These are phyloP conservation scores for Calonectria pseudoreteaudii DNA, from an alignment of 2,329 filamentous ascomycete genomes.

Conservation along the genomic window DNA sequence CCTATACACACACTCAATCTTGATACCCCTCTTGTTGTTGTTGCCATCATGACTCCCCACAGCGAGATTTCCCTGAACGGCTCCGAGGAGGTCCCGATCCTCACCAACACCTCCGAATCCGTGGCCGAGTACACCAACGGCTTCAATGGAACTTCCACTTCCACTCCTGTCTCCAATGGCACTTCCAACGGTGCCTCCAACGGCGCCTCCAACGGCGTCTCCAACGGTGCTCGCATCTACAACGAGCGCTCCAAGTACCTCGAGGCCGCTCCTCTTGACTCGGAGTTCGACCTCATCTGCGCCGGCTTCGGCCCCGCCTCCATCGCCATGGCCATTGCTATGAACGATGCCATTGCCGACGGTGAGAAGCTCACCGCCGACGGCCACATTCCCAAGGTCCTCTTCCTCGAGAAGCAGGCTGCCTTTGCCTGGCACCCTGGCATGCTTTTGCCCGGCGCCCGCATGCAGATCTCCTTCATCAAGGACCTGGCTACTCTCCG, in stretches of 20 bases:
- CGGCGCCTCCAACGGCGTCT: constrained; percentile 26
- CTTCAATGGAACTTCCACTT: constrained; percentile 28
- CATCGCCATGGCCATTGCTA: constrained; percentile 87
- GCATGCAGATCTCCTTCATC: constrained; percentile 98
- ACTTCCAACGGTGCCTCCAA: constrained; percentile 32
- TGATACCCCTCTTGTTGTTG: constrained; percentile 16
- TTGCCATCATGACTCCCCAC: constrained; percentile 50
- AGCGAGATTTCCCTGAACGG: constrained; percentile 48
- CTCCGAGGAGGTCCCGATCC: constrained; percentile 36
- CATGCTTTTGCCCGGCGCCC: constrained; percentile 92
- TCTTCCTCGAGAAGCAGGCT: constrained; percentile 88
- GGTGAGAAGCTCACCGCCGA: constrained; percentile 56
- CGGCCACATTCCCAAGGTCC: constrained; percentile 72
- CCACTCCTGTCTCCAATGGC: constrained; percentile 26
- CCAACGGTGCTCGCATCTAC: constrained; percentile 37
- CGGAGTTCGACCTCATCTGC: constrained; percentile 87
- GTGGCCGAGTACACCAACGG: constrained; percentile 24
- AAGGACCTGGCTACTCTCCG: constrained; percentile 94
- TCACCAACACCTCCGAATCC: constrained; percentile 20
- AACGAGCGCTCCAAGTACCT: constrained; percentile 40
- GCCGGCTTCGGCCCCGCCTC: constrained; percentile 95
- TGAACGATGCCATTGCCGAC: constrained; percentile 80
- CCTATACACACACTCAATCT: constrained; percentile 25
- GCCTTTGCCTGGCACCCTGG: constrained; percentile 93
- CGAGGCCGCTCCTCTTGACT: constrained; percentile 56